Evolutionary conservation across 2,329 filamentous ascomycete genomes (phyloP), one percentile per base, ranked within the genome.

Genomic region (Colletotrichum coccodes): DNA sequence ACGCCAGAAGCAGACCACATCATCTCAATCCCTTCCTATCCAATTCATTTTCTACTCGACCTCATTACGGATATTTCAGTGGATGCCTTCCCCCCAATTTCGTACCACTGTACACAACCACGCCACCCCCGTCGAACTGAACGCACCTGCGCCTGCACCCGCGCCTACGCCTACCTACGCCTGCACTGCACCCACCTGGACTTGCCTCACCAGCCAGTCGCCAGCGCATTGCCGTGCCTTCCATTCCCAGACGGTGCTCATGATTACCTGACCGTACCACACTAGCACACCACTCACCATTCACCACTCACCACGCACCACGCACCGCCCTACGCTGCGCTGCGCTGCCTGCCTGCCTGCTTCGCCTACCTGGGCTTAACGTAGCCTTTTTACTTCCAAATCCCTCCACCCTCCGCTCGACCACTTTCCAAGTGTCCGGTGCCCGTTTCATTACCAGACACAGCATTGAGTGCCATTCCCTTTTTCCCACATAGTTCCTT

Each of bases 391-490:
- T 12, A 11, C 30, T 11, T 42, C 23, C 42, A 21, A 26, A 40
- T 57, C 18, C 38, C 54, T n/a, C n/a, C n/a, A n/a, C n/a, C 18
- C 21, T 26, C 42, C 47, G 64, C 53, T 62, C 60, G 56, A 64
- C 56, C 60, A 59, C 26, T 58, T 47, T 56, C 26, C 32, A 56
- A 53, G 32, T 50, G 61, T 65, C 49, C 61, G 56, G 56, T 63
- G 56, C 47, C 42, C 62, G 66, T 69, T 69, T 68, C 65, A 68
- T 64, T 64, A 30, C 53, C 47, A 47, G 59, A 66, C 62, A 50
- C 62, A 64, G 54, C 66, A 49, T 65, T 66, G 47, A 49, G 32
- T 30, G 18, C 40, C 60, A 32, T 57, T 34, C 34, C 30, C 21
- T 34, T 26, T 28, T 38, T 21, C 21, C 56, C 56, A 26, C 38